Evolutionary conservation across 202 grass and related monocot genomes (phyloP), one percentile per base, ranked within the genome.

Genomic region (Schoenoplectus tabernaemontani): DNA sequence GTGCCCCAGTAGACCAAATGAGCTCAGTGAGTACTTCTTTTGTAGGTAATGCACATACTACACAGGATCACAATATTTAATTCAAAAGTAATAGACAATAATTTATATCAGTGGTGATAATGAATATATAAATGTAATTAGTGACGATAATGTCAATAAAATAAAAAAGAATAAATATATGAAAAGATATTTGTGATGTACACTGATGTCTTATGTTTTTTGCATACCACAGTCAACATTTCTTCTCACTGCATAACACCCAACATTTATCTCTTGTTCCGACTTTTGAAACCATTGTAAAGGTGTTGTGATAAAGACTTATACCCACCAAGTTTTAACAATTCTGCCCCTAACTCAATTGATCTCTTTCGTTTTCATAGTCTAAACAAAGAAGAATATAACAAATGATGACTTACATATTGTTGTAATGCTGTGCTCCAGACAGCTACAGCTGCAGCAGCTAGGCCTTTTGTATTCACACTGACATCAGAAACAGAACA

Each of bases 11-110:
- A 91, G 83, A 47, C 86, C 84, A 63, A 91, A 85, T 2, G 89
- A 91, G 71, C 84, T 78, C 75, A 91, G 77, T 0, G 89, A 86
- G 81, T 91, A 91, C 57, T 88, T 88, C 56, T 82, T 62, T 83
- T 91, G 89, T 83, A 91, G 83, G 70, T 87, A 87, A 85, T 87
- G 83, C 51, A 87, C 88, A 82, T 90, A 90, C 88, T 90, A 83
- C 77, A 90, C 6, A 39, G 19, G 60, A 17, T 65, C 71, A 86
- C 32, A 13, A 20, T 62, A 32, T 32, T 63, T 19, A 11, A 62
- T 17, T n/a, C 46, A 47, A 24, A 54, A 54, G 5, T 33, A 32
- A 17, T 26, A 70, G 9, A 28, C 28, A 28, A 28, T 28, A 28
- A 28, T 28, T 33, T 5, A 24, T 30, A 28, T 15, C 47, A 76